These are phyloP conservation scores for Trametes meyenii DNA, from an alignment of 768 basidiomycete genomes.

Conservation along the genomic window DNA sequence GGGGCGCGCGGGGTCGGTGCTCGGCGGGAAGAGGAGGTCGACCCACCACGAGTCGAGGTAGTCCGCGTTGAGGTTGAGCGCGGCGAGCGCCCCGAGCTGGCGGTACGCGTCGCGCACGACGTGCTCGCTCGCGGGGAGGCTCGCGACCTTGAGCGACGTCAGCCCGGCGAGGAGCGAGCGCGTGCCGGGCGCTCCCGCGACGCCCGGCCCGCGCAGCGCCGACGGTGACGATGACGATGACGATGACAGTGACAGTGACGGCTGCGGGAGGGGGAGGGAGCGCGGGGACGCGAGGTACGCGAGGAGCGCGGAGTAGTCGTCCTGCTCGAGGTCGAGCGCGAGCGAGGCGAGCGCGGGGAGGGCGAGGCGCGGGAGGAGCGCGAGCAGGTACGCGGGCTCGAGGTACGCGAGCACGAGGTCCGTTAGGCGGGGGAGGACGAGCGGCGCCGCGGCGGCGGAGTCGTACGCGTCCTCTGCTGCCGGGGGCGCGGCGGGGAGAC, in stretches of 20 bases:
- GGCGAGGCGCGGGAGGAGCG: conserved; percentile 38
- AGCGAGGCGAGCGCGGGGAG: conserved; percentile 42
- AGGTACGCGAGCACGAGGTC: conserved; percentile 39
- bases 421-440: conserved; percentile 29
- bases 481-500: neutral
- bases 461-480: conserved; percentile 5
- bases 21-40: conserved; percentile 21
- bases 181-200: conserved; percentile 19
- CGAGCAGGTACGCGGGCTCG: conserved; percentile 34
- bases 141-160: conserved; percentile 53
- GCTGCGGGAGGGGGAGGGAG: conserved; percentile 28
- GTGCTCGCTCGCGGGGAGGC: conserved; percentile 45
- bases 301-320: conserved; percentile 56
- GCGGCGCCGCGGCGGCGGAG: conserved; percentile 19
- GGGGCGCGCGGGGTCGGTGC: conserved; percentile 17
- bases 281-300: conserved; percentile 45
- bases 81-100: conserved; percentile 50
- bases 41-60: conserved; percentile 36
- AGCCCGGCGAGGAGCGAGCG: conserved; percentile 53
- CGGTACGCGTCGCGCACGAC: conserved; percentile 44
- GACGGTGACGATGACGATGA: neutral
- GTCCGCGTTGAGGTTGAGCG: conserved; percentile 44
- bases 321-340: conserved; percentile 56
- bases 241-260: neutral
- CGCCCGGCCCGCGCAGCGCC: conserved; percentile 16